Percentiles rank a stretch among this genome's conserved stretches.
These are phyloP conservation scores for Pleurotus djamor DNA, from an alignment of 768 basidiomycete genomes.

Conservation along the genomic window DNA sequence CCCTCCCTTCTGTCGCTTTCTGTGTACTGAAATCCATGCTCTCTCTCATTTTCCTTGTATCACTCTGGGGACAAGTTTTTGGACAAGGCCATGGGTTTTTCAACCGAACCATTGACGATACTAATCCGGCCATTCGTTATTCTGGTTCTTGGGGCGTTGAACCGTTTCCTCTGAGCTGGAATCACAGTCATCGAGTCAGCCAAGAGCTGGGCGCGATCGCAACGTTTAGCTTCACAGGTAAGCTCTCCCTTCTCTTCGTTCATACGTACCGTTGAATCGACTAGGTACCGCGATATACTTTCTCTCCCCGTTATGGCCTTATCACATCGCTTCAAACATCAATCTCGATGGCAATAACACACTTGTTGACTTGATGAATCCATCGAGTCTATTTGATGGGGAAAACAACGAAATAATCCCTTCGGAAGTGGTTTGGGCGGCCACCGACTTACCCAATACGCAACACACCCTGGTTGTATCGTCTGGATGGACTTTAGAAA, in stretches of 20 bases:
- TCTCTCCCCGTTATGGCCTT: constrained; percentile 13
- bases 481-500: background rate
- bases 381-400: background rate
- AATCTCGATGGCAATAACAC: constrained; percentile 7
- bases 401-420: constrained; percentile 7
- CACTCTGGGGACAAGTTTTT: background rate
- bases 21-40: too few relatives aligned
- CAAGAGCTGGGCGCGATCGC: constrained; percentile 3
- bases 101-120: background rate
- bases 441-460: constrained; percentile 8
- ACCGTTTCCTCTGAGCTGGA: constrained; percentile 7
- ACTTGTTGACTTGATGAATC: constrained; percentile 9
- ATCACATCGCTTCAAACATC: constrained; percentile 7
- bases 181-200: constrained; percentile 10
- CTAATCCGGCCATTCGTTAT: background rate
- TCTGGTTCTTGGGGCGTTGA: background rate
- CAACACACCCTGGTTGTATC: constrained; percentile 10
- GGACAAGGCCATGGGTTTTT: background rate
- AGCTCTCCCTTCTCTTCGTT: background rate
- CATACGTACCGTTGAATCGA: background rate
- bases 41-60: background rate
- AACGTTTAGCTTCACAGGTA: constrained; percentile 12
- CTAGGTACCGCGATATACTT: constrained; percentile 13
- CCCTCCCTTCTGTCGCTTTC: too few relatives aligned
- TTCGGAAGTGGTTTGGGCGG: constrained; percentile 8